A percentile compares a stretch with the other conserved stretches of the same genome.
These are phyloP conservation scores for Atkinsonella hypoxylon DNA, from an alignment of 2,329 filamentous ascomycete genomes.

Conservation along the genomic window DNA sequence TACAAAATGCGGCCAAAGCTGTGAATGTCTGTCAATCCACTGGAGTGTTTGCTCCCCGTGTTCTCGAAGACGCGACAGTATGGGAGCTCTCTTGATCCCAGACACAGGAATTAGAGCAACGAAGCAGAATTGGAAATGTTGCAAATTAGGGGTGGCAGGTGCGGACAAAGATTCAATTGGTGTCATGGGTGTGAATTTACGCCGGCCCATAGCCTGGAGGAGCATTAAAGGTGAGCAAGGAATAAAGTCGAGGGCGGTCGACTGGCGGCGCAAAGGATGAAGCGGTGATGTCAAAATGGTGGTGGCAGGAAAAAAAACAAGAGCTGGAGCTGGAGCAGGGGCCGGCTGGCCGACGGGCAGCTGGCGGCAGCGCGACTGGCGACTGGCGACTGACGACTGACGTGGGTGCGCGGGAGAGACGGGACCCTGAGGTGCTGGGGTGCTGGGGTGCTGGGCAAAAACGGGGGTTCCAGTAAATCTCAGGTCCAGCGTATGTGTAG, in stretches of 20 bases:
- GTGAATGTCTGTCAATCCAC: too few relatives aligned
- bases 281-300: slow-evolving; percentile 19
- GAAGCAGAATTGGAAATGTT: neutral
- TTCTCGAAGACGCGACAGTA: too few relatives aligned
- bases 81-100: too few relatives aligned
- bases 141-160: neutral
- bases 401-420: too few relatives aligned
- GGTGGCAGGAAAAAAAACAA: slow-evolving; percentile 17
- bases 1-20: neutral
- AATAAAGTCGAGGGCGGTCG: neutral
- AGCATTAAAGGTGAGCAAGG: neutral
- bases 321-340: neutral
- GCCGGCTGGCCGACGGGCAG: neutral
- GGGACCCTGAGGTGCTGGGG: too few relatives aligned
- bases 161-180: neutral
- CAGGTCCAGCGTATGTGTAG: too few relatives aligned
- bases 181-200: slow-evolving; percentile 3
- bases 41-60: too few relatives aligned
- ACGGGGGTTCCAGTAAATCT: too few relatives aligned
- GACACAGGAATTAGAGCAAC: neutral
- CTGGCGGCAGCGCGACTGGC: neutral
- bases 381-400: too few relatives aligned
- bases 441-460: neutral
- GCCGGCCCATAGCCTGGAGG: slow-evolving; percentile 1
- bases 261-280: neutral